A percentile compares a stretch with the other conserved stretches of the same genome.
phyloP scores from a whole-genome alignment of 2,329 filamentous ascomycete species.

The Pleurostoma richardsiae region DNA sequence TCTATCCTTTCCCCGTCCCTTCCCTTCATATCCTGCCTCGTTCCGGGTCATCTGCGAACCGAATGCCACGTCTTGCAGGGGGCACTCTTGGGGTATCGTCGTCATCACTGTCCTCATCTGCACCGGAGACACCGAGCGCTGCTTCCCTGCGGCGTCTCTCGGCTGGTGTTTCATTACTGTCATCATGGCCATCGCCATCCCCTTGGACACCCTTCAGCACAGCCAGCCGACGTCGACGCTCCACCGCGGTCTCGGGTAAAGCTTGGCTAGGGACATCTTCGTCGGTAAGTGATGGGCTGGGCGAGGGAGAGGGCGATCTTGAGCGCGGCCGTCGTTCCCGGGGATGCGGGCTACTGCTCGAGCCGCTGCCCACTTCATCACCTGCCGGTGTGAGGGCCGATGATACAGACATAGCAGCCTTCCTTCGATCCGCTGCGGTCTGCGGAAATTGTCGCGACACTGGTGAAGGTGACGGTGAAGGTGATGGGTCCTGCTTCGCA shows the following conservation, averaged over 20 bases:
- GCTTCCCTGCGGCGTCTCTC: constrained; percentile 70
- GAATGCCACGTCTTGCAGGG: constrained; percentile 48
- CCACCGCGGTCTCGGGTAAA: constrained; percentile 62
- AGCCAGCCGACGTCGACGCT: constrained; percentile 60
- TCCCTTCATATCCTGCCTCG: constrained; percentile 10
- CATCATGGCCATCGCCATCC: constrained; percentile 29
- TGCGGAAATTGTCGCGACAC: too few relatives aligned
- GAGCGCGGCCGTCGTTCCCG: neutral
- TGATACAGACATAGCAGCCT: neutral
- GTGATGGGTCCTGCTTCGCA: constrained; percentile 33
- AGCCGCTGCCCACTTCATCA: too few relatives aligned
- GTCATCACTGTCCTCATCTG: constrained; percentile 49
- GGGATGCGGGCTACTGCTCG: neutral
- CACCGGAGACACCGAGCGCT: constrained; percentile 57
- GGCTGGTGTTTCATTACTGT: constrained; percentile 65
- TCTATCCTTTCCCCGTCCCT: neutral
- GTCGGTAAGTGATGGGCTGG: neutral
- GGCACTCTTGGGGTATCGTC: constrained; percentile 51
- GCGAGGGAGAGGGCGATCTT: neutral
- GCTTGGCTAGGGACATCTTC: constrained; percentile 23
- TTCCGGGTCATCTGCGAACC: constrained; percentile 49
- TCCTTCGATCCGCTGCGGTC: neutral
- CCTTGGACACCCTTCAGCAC: constrained; percentile 39
- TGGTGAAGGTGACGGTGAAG: too few relatives aligned
- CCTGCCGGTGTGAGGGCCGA: too few relatives aligned